Evolutionary conservation across 1,284 basidiomycete genomes (phyloP), one percentile per base, ranked within the genome.

Genomic region (Pseudozyma tsukubaensis): DNA sequence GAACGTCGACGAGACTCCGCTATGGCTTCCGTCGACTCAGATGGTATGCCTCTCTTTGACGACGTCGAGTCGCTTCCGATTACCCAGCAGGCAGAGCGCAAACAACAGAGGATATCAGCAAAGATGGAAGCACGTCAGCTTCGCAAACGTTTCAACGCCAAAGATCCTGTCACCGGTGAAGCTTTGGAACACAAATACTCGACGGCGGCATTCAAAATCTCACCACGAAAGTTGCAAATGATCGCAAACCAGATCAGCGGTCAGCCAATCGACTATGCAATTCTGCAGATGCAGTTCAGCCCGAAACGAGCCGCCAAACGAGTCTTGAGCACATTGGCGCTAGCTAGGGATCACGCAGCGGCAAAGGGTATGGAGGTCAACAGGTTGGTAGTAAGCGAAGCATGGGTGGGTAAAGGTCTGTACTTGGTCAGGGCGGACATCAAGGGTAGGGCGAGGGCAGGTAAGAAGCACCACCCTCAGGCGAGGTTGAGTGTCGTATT

Each of bases 221-320:
- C 93, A 10, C 93, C 92, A 74, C 89, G 94, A 61, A 98, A 98
- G 86, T 87, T 97, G 56, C 94, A 96, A 85, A 89, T 91, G 86
- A 88, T 99, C 44, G 91, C 92, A 8, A 88, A 90, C 58, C 93
- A 97, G 85, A 93, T 98, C 76, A 88, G 92, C 10, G 79, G 79
- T 1, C 78, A 83, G 51, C 82, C 82, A 3, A 80, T 84, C 65
- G 94, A 97, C 86, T 91, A 92, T 82, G 95, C 96, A 29, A 95
- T 99, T 81, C 86, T 98, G 54, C 96, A 99, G 84, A 96, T 98
- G 92, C 90, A 92, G 83, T 97, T 97, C 85, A 92, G 91, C 76
- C 91, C 94, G 85, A 97, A 97, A 86, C 89, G 94, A 14, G 93
- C 92, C 11, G 91, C 92, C 61, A 89, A 88, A 48, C 90, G 93